Conservation (phyloP, 306 rosid genomes). For the Begonia fuchsioides region DNA sequence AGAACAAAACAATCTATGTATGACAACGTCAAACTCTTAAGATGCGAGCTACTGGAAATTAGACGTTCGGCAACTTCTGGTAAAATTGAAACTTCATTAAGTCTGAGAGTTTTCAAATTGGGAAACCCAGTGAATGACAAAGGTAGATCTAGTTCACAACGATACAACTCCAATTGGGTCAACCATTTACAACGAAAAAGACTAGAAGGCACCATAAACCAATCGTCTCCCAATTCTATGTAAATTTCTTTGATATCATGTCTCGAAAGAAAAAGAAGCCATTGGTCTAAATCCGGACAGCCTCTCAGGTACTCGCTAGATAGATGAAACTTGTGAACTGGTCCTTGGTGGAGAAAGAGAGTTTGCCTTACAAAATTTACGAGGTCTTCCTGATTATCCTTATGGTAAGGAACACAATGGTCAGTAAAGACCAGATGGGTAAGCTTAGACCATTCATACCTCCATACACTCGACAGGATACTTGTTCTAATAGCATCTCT, state of each 20-base stretch:
- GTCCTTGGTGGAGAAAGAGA: slow-evolving; percentile 81
- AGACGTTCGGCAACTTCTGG: slow-evolving; percentile 66
- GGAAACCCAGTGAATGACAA: slow-evolving; percentile 42
- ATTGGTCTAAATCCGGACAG: slow-evolving; percentile 68
- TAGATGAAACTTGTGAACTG: slow-evolving; percentile 77
- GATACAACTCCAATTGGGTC: slow-evolving; percentile 49
- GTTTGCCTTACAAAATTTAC: slow-evolving; percentile 43
- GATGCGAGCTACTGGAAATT: slow-evolving; percentile 52
- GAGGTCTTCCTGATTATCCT: slow-evolving; percentile 30
- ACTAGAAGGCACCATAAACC: slow-evolving; percentile 61
- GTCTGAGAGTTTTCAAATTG: slow-evolving; percentile 54
- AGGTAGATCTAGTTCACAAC: slow-evolving; percentile 82
- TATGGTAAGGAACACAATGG: slow-evolving; percentile 20
- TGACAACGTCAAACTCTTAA: slow-evolving; percentile 59
- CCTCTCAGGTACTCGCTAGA: slow-evolving; percentile 34
- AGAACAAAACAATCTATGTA: slow-evolving; percentile 59
- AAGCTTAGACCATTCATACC: slow-evolving; percentile 60
- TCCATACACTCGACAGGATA: slow-evolving; percentile 69
- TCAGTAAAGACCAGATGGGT: slow-evolving; percentile 68
- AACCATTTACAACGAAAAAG: slow-evolving; percentile 57
- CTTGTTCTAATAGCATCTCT: slow-evolving; percentile 74
- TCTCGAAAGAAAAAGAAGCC: slow-evolving; percentile 84
- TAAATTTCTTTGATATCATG: slow-evolving; percentile 53
- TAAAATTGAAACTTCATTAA: slow-evolving; percentile 53
- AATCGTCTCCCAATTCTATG: slow-evolving; percentile 63